These are phyloP conservation scores for Gryganskiella cystojenkinii DNA, from an alignment of 192 early-diverging fungal genomes.

Conservation along the genomic window DNA sequence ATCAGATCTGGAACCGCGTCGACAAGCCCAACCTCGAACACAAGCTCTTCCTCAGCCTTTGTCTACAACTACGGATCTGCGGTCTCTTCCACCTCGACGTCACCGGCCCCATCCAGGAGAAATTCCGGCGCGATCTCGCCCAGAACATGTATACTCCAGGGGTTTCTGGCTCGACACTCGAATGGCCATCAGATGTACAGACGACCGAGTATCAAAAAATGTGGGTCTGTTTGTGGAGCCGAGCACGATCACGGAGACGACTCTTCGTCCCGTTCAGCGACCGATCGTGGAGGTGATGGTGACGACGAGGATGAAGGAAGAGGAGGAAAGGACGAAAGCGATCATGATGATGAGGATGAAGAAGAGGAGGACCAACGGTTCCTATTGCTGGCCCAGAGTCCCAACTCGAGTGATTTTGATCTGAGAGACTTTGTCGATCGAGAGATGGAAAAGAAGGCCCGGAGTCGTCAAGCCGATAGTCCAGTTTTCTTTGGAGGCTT, in stretches of 20 bases:
- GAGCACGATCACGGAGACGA: not conserved
- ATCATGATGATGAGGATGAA: slow-evolving; percentile 4
- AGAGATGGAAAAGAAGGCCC: not conserved
- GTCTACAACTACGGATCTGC: too few species aligned
- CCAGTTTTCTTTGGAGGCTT: slow-evolving; percentile 37
- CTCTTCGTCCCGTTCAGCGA: not conserved
- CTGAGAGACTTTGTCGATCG: not conserved
- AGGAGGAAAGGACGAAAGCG: not conserved
- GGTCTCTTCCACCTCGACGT: too few species aligned
- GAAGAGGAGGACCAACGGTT: slow-evolving; percentile 5
- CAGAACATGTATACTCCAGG: not conserved
- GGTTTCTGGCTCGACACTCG: slow-evolving; percentile 8
- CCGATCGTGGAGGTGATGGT: not conserved
- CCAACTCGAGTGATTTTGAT: slow-evolving; percentile 20
- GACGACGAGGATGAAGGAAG: not conserved
- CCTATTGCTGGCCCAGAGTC: slow-evolving; percentile 19
- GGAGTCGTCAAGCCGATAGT: slow-evolving; percentile 19
- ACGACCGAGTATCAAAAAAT: not conserved
- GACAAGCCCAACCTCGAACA: too few species aligned
- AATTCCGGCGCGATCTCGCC: not conserved
- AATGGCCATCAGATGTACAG: slow-evolving; percentile 20
- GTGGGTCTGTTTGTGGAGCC: not conserved
- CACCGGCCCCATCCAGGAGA: too few species aligned
- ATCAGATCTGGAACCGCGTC: too few species aligned
- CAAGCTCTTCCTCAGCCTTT: too few species aligned